Evolutionary conservation across 495 filamentous ascomycete species (phyloP), one percentile per base, ranked within the genome.

Genomic region (Aspergillus bertholletiae): DNA sequence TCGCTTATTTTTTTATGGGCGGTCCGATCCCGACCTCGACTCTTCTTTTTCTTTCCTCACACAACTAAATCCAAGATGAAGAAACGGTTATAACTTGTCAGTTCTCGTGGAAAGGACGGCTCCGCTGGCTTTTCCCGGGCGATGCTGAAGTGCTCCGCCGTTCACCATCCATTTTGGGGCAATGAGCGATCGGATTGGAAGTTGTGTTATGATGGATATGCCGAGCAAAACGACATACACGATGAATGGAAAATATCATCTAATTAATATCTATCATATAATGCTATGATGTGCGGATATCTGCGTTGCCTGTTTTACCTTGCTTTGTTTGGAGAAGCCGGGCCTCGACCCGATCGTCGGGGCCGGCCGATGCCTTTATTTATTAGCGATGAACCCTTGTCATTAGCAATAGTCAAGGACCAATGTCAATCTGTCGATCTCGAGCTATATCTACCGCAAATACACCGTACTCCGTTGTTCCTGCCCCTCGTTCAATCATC

Each of bases 41-140:
- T 59, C 30, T 56, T 53, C 23, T 53, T 49, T 51, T 60, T 50
- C 64, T 50, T 64, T 74, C 66, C 66, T 75, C 73, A 76, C 75
- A 78, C 75, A 78, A 76, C 75, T 78, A 76, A 77, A 76, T 76
- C 75, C 75, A 78, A 78, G 64, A 78, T 78, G 75, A 78, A 74
- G 75, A 78, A 68, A 70, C 65, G 70, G 69, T 68, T 70, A 65
- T 60, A 64, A 53, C 74, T 66, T 67, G 45, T 65, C 75, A 77
- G 74, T 66, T 71, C 74, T 78, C 74, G 71, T 69, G 67, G 69
- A 62, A 49, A 37, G 52, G 52, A 49, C 56, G 56, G 59, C 61
- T 49, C 57, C 59, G 59, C 67, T 63, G 65, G 51, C 46, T 50
- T 54, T 68, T 64, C 72, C 71, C 69, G 75, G 75, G 75, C 74